Evolutionary conservation across 208 protist genomes (phyloP).

Genomic region (Plasmodiophora brassicae): DNA sequence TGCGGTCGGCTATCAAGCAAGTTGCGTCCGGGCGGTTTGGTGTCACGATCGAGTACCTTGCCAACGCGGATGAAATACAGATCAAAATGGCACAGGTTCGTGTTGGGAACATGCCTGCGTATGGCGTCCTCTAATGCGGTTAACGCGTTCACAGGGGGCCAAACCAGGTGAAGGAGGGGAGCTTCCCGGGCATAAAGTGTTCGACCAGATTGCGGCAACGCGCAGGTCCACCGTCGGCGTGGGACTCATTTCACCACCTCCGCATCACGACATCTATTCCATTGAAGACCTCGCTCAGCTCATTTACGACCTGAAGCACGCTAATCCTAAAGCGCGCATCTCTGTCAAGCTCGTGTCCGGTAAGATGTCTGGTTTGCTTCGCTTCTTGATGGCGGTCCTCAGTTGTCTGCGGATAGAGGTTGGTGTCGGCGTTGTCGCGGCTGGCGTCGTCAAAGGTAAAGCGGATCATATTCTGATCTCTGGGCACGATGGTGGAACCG

Average conservation of each 20-base stretch:
- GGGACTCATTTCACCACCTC: constrained; percentile 72
- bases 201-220: constrained; percentile 59
- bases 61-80: constrained; percentile 69
- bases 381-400: neutral
- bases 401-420: constrained; percentile 48
- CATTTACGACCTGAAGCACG: constrained; percentile 69
- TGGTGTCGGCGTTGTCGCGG: constrained; percentile 67
- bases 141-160: constrained; percentile 59
- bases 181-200: constrained; percentile 71
- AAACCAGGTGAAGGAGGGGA: constrained; percentile 78
- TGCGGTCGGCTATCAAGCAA: constrained; percentile 72
- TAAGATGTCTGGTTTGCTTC: no score
- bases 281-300: constrained; percentile 75
- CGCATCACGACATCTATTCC: constrained; percentile 79
- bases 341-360: constrained; percentile 53
- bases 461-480: constrained; percentile 76
- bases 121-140: neutral
- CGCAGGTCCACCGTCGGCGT: constrained; percentile 68
- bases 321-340: constrained; percentile 49
- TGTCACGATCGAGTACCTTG: constrained; percentile 69
- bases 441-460: constrained; percentile 72
- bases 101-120: neutral
- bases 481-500: constrained; percentile 76
- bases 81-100: constrained; percentile 78
- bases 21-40: constrained; percentile 75